Conservation (phyloP, 2,329 filamentous ascomycete species). For the Curvularia sp. region DNA sequence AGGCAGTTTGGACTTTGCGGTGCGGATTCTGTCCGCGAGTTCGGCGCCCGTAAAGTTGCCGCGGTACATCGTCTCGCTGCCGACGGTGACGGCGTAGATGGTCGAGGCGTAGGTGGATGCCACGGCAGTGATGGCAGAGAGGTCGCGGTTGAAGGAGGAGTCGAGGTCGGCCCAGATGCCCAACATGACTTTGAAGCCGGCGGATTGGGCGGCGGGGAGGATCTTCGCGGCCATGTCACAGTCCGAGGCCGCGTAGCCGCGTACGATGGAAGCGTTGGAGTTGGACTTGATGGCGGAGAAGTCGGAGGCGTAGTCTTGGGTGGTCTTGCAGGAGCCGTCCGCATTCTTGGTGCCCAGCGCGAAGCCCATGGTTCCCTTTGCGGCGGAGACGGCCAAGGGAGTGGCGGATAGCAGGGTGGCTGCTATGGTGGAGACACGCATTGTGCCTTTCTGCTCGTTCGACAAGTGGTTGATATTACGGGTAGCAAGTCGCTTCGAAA, state of each 20-base stretch:
- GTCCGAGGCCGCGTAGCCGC: constrained; percentile 71
- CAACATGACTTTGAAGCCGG: constrained; percentile 71
- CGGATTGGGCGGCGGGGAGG: constrained; percentile 68
- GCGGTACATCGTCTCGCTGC: constrained; percentile 74
- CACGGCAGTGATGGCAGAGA: constrained; percentile 61
- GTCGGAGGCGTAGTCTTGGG: constrained; percentile 68
- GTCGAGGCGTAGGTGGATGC: constrained; percentile 60
- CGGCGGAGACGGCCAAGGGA: constrained; percentile 58
- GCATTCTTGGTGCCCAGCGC: constrained; percentile 69
- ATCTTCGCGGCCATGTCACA: constrained; percentile 70
- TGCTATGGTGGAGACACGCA: constrained; percentile 47
- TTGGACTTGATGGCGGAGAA: constrained; percentile 65
- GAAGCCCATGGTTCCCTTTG: constrained; percentile 66
- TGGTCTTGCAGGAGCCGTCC: constrained; percentile 66
- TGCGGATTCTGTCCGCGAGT: constrained; percentile 67
- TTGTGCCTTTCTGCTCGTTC: constrained; percentile 13
- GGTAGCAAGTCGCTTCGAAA: neutral
- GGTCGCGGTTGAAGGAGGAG: constrained; percentile 67
- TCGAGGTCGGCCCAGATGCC: constrained; percentile 73
- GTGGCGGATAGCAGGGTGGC: constrained; percentile 44
- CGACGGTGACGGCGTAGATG: constrained; percentile 73
- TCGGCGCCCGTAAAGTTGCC: constrained; percentile 68
- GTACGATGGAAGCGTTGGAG: constrained; percentile 63
- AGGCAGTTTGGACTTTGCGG: constrained; percentile 64
- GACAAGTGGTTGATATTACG: neutral